Conservation (phyloP, 2,329 filamentous ascomycete genomes). For the Hypocrella siamensis region DNA sequence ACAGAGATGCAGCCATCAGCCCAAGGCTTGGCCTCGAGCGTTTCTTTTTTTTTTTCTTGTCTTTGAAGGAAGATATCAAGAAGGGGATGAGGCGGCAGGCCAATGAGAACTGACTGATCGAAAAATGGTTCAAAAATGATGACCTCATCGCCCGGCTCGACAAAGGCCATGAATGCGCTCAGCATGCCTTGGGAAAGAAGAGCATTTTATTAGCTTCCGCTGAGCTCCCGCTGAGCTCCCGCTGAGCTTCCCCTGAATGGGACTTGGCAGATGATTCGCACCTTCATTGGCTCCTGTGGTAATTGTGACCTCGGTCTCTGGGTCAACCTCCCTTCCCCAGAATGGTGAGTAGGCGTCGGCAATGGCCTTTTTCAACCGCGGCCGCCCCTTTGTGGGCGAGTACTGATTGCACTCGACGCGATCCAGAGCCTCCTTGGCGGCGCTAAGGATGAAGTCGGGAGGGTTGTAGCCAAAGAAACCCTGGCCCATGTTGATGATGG, state of each 20-base stretch:
- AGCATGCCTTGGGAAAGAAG: too few species aligned
- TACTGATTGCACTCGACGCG: constrained; percentile 97
- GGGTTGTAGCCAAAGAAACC: constrained; percentile 88
- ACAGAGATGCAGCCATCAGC: background rate
- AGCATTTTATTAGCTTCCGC: too few species aligned
- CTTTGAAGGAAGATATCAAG: background rate
- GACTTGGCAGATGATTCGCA: too few species aligned
- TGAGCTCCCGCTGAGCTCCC: too few species aligned
- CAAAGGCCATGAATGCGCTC: constrained; percentile 93
- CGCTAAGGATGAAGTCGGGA: constrained; percentile 76
- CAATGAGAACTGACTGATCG: constrained; percentile 49
- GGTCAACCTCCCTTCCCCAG: constrained; percentile 69
- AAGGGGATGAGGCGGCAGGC: background rate
- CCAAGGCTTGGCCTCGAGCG: background rate
- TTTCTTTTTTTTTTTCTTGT: too few species aligned
- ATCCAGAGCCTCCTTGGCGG: constrained; percentile 79
- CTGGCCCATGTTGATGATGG: constrained; percentile 50
- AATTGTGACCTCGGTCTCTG: constrained; percentile 85
- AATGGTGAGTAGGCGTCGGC: constrained; percentile 82
- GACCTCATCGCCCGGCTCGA: constrained; percentile 88
- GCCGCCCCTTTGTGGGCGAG: constrained; percentile 85
- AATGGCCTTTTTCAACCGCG: constrained; percentile 81
- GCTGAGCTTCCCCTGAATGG: too few species aligned
- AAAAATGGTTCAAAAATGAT: constrained; percentile 99
- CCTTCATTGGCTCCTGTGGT: constrained; percentile 82